These are phyloP conservation scores for Chaetoceros tenuissimus DNA, from an alignment of 108 stramenopile species.

Conservation along the genomic window DNA sequence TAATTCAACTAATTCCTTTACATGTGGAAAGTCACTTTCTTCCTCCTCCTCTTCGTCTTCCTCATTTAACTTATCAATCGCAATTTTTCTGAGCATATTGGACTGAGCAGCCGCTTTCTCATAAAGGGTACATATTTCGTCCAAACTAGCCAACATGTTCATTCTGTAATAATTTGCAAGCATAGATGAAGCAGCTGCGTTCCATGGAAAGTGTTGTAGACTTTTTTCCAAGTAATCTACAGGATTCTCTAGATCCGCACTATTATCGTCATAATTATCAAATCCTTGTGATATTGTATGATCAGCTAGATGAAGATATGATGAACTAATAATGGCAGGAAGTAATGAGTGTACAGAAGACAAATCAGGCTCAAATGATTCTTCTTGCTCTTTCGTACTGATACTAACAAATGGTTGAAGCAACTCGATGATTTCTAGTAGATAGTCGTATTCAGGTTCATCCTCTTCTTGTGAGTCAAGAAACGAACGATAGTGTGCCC, in stretches of 20 bases:
- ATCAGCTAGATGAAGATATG: constrained; percentile 47
- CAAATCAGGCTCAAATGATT: neutral
- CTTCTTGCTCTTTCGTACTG: constrained; percentile 1
- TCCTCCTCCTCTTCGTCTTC: constrained; percentile 14
- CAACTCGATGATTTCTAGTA: constrained; percentile 40
- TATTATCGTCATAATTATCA: constrained; percentile 1
- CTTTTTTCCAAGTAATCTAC: constrained; percentile 22
- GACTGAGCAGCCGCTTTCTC: constrained; percentile 32
- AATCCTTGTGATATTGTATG: constrained; percentile 33
- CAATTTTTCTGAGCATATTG: constrained; percentile 14
- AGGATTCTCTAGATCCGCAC: constrained; percentile 8
- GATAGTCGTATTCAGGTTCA: constrained; percentile 49
- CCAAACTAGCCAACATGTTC: constrained; percentile 13
- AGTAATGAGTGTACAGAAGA: constrained; percentile 16
- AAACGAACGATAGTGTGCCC: constrained; percentile 51
- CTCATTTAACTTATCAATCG: constrained; percentile 11
- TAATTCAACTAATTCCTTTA: constrained; percentile 77
- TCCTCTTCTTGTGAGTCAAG: constrained; percentile 34
- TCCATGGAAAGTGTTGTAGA: constrained; percentile 28
- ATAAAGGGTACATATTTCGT: constrained; percentile 26
- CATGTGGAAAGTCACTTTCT: constrained; percentile 14
- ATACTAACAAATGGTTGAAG: constrained; percentile 5
- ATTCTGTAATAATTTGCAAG: constrained; percentile 52
- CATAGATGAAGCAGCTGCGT: constrained; percentile 51
- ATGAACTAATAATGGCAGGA: constrained; percentile 50